Evolutionary conservation across 805 yeast species (phyloP).

Genomic region (Candida saitoana): DNA sequence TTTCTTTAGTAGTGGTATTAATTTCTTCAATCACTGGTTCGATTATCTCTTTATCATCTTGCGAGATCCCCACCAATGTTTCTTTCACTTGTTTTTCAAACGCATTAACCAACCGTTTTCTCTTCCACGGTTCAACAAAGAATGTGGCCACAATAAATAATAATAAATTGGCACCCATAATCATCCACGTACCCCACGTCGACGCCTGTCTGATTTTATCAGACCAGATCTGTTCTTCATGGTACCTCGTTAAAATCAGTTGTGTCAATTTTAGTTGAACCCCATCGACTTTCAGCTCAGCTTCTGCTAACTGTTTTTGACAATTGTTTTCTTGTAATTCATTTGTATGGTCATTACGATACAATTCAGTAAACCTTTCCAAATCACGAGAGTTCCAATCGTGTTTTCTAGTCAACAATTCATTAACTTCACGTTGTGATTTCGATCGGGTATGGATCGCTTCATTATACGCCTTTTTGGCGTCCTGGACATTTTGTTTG

Average conservation of each 20-base stretch:
- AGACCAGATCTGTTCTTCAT: constrained; percentile 97
- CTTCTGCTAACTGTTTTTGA: constrained; percentile 42
- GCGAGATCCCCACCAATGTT: constrained; percentile 17
- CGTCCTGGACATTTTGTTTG: constrained; percentile 43
- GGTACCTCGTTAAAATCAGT: constrained; percentile 82
- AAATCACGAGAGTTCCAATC: constrained; percentile 77
- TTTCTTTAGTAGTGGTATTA: constrained; percentile 2
- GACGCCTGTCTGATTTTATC: constrained; percentile 92
- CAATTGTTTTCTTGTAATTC: constrained; percentile 56
- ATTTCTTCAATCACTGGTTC: constrained; percentile 18
- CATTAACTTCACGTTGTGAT: constrained; percentile 84
- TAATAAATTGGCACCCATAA: constrained; percentile 82
- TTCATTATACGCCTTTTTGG: constrained; percentile 50
- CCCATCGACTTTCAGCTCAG: constrained; percentile 65
- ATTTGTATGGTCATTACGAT: constrained; percentile 74
- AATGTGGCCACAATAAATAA: constrained; percentile 79
- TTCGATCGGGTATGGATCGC: constrained; percentile 62
- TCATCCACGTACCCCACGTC: constrained; percentile 92
- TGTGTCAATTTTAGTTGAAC: constrained; percentile 65
- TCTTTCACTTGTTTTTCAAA: constrained; percentile 77
- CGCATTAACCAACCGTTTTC: constrained; percentile 71
- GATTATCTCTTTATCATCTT: constrained; percentile 8
- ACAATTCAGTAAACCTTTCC: constrained; percentile 77
- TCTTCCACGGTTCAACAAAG: constrained; percentile 91
- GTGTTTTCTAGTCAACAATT: constrained; percentile 77